Conservation (phyloP, 2,329 filamentous ascomycete genomes). For the Fusarium sp. region DNA sequence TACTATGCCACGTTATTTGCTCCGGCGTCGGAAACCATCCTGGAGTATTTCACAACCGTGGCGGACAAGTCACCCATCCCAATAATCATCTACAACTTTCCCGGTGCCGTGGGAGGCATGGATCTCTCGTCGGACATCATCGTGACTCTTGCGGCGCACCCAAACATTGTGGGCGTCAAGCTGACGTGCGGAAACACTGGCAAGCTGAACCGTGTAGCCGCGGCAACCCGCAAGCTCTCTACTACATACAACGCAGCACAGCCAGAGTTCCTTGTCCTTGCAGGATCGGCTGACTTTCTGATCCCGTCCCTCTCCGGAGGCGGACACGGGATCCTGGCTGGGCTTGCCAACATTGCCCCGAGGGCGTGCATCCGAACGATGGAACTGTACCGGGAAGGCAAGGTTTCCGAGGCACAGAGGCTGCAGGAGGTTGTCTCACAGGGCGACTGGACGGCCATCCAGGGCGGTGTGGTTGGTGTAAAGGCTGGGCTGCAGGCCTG, state of each 20-base stretch:
- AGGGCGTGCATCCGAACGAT: slow-evolving; percentile 73
- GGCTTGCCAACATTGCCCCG: slow-evolving; percentile 78
- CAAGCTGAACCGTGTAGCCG: slow-evolving; percentile 73
- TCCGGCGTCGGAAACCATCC: slow-evolving; percentile 62
- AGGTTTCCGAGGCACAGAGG: slow-evolving; percentile 69
- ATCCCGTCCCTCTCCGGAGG: slow-evolving; percentile 76
- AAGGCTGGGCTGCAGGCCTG: slow-evolving; percentile 76
- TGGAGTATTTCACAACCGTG: slow-evolving; percentile 75
- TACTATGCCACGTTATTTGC: slow-evolving; percentile 80
- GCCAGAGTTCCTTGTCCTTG: slow-evolving; percentile 74
- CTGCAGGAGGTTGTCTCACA: slow-evolving; percentile 74
- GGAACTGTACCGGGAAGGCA: slow-evolving; percentile 69
- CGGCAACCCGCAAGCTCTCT: slow-evolving; percentile 63
- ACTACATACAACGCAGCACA: slow-evolving; percentile 14
- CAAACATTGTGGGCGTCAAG: slow-evolving; percentile 77
- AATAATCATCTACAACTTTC: slow-evolving; percentile 78
- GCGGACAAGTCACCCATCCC: slow-evolving; percentile 73
- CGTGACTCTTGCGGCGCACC: slow-evolving; percentile 68
- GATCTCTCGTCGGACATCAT: slow-evolving; percentile 74
- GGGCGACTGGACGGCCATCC: slow-evolving; percentile 80
- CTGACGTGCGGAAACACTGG: slow-evolving; percentile 78
- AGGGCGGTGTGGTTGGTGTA: slow-evolving; percentile 77
- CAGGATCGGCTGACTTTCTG: slow-evolving; percentile 79
- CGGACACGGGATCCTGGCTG: slow-evolving; percentile 78
- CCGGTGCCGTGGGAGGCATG: slow-evolving; percentile 71